These are phyloP conservation scores for Colletotrichum graminicola DNA, from an alignment of 2,329 filamentous ascomycete genomes.

Conservation along the genomic window DNA sequence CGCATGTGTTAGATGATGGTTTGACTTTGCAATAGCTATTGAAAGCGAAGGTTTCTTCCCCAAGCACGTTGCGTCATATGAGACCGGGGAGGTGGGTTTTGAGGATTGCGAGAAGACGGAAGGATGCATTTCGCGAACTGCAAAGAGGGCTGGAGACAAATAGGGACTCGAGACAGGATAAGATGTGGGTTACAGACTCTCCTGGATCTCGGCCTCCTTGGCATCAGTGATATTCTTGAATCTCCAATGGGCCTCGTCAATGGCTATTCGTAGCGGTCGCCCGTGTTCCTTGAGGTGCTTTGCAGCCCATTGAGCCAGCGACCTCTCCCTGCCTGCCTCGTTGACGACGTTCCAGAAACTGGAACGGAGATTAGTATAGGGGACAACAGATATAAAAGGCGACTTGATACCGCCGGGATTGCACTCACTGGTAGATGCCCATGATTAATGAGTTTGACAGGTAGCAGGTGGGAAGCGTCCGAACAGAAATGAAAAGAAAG, in stretches of 20 bases:
- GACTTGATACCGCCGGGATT: fast-evolving
- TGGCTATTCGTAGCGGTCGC: constrained; percentile 4
- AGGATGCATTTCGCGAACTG: not conserved
- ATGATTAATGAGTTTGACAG: not conserved
- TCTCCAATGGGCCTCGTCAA: constrained; percentile 22
- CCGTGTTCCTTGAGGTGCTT: constrained; percentile 6
- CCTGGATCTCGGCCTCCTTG: not conserved
- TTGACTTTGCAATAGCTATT: not conserved
- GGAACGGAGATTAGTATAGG: not conserved
- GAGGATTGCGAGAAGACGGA: not conserved
- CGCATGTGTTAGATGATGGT: not conserved
- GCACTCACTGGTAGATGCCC: not conserved
- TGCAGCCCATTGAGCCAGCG: constrained; percentile 9
- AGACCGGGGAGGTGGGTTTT: not conserved
- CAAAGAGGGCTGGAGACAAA: not conserved
- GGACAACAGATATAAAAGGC: too few species aligned
- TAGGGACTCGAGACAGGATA: not conserved
- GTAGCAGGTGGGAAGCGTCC: not conserved
- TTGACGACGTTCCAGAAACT: constrained; percentile 4
- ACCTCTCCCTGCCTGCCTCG: not conserved
- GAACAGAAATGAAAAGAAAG: not conserved
- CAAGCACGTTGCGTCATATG: not conserved
- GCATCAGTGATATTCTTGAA: constrained; percentile 2
- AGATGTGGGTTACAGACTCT: not conserved
- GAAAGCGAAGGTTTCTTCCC: too few species aligned